These are phyloP conservation scores for Ophiocordyceps robertsii DNA, from an alignment of 2,329 filamentous ascomycete genomes.

Conservation along the genomic window DNA sequence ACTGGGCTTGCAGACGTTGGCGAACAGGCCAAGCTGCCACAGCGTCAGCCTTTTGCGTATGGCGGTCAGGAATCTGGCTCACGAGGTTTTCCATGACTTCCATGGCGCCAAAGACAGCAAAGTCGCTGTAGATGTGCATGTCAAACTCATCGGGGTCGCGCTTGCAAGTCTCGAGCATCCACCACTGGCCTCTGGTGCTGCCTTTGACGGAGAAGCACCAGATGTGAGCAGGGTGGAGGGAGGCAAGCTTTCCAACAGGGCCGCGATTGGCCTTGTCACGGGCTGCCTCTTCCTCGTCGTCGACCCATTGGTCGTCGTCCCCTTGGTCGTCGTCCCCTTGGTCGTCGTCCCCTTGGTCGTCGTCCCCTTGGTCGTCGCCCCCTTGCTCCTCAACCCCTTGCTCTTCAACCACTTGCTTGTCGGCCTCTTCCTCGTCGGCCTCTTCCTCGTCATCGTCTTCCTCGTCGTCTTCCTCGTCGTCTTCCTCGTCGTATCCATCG, in stretches of 20 bases:
- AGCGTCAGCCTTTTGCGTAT: too few species aligned
- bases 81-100: slow-evolving; percentile 27
- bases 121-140: slow-evolving; percentile 31
- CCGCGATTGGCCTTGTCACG: background rate
- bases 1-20: slow-evolving; percentile 2
- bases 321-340: background rate
- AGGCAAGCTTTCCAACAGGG: background rate
- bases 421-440: background rate
- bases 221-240: slow-evolving; percentile 3
- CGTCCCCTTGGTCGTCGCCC: too few species aligned
- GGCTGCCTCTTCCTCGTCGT: too few species aligned
- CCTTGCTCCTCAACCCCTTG: background rate
- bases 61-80: background rate
- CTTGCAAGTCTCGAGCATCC: slow-evolving; percentile 8
- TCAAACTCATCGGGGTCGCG: slow-evolving; percentile 22
- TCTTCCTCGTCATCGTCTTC: too few species aligned
- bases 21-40: background rate
- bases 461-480: background rate
- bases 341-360: background rate
- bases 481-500: background rate
- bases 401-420: too few species aligned
- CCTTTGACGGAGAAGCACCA: slow-evolving; percentile 8
- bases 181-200: slow-evolving; percentile 6
- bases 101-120: slow-evolving; percentile 22
- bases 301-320: background rate